A percentile compares a stretch with the other conserved stretches of the same genome.
These are phyloP conservation scores for Cucumis variabilis DNA, from an alignment of 331 rosid genomes.

Conservation along the genomic window DNA sequence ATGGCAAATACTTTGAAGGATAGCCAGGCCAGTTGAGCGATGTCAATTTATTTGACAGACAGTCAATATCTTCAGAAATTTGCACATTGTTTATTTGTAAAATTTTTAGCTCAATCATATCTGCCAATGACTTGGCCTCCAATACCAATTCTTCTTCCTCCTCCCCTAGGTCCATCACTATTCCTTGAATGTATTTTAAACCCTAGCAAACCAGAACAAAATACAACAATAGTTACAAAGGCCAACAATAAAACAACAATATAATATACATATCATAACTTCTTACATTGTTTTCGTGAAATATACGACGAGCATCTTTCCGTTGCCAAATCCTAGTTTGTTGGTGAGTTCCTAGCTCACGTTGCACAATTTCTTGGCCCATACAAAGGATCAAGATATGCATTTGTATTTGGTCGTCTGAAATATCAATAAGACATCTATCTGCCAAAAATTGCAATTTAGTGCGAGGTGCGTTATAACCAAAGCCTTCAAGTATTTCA, in stretches of 20 bases:
- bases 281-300: background rate
- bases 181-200: too few relatives aligned
- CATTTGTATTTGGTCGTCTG: background rate
- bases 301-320: background rate
- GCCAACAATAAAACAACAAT: too few relatives aligned
- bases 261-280: background rate
- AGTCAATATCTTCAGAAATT: background rate
- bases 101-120: too few relatives aligned
- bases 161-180: too few relatives aligned
- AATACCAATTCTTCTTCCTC: too few relatives aligned
- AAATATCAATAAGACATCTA: background rate
- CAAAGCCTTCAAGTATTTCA: background rate
- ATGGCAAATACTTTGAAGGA: slow-evolving; percentile 24
- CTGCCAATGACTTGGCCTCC: too few relatives aligned
- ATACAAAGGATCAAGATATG: background rate
- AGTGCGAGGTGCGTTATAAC: background rate
- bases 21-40: background rate
- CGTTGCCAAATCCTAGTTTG: background rate
- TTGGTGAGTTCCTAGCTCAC: background rate
- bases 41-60: slow-evolving; percentile 7
- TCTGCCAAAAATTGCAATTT: background rate
- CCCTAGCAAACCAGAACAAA: too few relatives aligned
- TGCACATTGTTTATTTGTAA: too few relatives aligned
- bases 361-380: background rate
- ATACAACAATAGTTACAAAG: too few relatives aligned